These are phyloP conservation scores for Monosporascus sp. DNA, from an alignment of 2,329 filamentous ascomycete species.

Conservation along the genomic window DNA sequence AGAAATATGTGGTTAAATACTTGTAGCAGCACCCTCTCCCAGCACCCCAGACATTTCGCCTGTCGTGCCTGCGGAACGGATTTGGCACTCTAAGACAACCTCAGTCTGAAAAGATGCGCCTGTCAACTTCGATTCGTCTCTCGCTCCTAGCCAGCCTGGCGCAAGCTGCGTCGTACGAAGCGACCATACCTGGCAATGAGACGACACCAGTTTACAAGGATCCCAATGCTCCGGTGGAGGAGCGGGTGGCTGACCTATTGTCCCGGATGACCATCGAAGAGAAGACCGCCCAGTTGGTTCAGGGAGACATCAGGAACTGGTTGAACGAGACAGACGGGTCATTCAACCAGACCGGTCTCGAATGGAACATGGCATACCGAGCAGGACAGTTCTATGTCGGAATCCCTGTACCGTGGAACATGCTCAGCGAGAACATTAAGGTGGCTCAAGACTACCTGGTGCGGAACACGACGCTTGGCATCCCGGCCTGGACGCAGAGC, in stretches of 20 bases:
- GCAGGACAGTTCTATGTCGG: conserved; percentile 71
- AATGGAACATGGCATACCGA: conserved; percentile 59
- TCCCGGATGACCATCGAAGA: conserved; percentile 70
- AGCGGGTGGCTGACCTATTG: conserved; percentile 61
- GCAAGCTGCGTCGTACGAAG: conserved; percentile 11
- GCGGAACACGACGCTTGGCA: conserved; percentile 62
- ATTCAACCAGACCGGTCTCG: conserved; percentile 64
- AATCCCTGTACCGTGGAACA: conserved; percentile 58
- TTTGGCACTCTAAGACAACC: background rate
- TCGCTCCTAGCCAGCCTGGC: conserved; percentile 11
- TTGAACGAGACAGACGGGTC: conserved; percentile 60
- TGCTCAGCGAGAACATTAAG: conserved; percentile 58
- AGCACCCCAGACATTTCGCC: background rate
- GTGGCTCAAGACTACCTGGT: conserved; percentile 64
- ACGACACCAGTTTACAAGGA: conserved; percentile 54
- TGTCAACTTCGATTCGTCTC: conserved; percentile 9
- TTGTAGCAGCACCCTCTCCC: background rate
- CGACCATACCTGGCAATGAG: conserved; percentile 2
- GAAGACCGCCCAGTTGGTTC: conserved; percentile 64
- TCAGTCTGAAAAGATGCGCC: conserved; percentile 15
- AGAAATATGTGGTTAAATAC: background rate
- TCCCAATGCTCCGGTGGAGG: conserved; percentile 55
- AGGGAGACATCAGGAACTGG: conserved; percentile 69
- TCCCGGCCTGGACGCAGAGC: conserved; percentile 68
- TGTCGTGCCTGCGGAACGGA: too few species aligned